phyloP scores from a whole-genome alignment of 176 grass and related monocot genomes.

The Carex scoparia region DNA sequence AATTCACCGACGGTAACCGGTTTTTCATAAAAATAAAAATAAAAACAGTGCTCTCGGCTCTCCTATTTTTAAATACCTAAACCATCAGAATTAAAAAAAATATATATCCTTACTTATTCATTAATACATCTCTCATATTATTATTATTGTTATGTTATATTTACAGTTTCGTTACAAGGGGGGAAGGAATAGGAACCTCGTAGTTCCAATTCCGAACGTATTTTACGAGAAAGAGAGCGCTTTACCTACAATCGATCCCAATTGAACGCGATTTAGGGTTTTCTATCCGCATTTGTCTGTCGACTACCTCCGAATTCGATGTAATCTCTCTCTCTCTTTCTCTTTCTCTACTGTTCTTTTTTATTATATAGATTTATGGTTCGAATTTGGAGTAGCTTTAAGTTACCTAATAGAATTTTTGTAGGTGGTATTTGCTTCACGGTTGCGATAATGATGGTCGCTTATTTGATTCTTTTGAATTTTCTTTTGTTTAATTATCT shows the following conservation, averaged over 20 bases:
- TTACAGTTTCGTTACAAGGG: neutral
- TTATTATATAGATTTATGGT: neutral
- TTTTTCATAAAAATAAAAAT: too few species aligned
- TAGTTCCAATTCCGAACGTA: neutral
- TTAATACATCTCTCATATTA: neutral
- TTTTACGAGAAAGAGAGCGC: neutral
- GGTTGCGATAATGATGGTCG: neutral
- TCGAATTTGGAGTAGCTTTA: neutral
- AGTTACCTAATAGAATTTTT: constrained; percentile 1
- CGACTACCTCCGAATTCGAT: neutral
- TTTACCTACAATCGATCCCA: neutral
- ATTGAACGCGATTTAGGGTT: neutral
- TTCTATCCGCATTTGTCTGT: neutral
- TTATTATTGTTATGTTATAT: neutral
- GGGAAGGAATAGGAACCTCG: neutral
- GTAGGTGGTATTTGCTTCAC: neutral
- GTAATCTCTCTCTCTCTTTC: constrained; percentile 6
- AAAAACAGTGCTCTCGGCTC: neutral
- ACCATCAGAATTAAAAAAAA: neutral
- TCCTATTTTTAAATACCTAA: neutral
- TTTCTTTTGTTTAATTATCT: neutral
- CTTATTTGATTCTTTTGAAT: neutral
- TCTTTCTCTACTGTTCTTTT: neutral
- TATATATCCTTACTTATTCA: neutral
- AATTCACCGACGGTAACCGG: too few species aligned